These are phyloP conservation scores for Pestalotiopsis sp. DNA, from an alignment of 2,329 filamentous ascomycete species.

Conservation along the genomic window DNA sequence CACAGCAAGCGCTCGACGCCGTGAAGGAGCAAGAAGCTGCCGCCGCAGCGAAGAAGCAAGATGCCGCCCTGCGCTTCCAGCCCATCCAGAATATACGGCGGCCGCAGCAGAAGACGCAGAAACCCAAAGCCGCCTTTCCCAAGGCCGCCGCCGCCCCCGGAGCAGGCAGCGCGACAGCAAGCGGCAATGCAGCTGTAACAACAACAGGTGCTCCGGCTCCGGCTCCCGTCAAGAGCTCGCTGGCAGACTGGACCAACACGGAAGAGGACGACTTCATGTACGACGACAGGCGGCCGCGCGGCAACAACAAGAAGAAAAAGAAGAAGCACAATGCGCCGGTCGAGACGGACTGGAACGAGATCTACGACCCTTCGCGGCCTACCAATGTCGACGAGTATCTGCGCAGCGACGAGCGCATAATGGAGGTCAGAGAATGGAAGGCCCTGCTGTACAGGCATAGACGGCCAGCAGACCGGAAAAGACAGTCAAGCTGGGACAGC, in stretches of 20 bases:
- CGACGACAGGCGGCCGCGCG: constrained; percentile 66
- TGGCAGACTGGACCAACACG: constrained; percentile 79
- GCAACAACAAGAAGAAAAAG: constrained; percentile 75
- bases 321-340: constrained; percentile 56
- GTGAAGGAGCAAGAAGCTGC: constrained; percentile 49
- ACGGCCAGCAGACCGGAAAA: constrained; percentile 41
- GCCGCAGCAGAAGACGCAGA: constrained; percentile 66
- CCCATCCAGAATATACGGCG: constrained; percentile 68
- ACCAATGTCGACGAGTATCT: constrained; percentile 86
- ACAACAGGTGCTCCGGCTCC: constrained; percentile 36
- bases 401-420: constrained; percentile 79
- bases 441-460: constrained; percentile 75
- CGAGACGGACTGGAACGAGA: constrained; percentile 85
- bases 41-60: constrained; percentile 61
- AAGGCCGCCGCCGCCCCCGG: constrained; percentile 38
- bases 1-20: constrained; percentile 57
- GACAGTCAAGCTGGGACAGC: constrained; percentile 34
- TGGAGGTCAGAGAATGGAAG: constrained; percentile 85
- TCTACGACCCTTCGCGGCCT: constrained; percentile 83
- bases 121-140: constrained; percentile 61
- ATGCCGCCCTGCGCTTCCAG: constrained; percentile 79
- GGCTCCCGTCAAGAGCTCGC: constrained; percentile 62
- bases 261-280: constrained; percentile 84
- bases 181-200: constrained; percentile 17
- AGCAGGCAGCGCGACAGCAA: constrained; percentile 23